Evolutionary conservation across 2,329 filamentous ascomycete genomes (phyloP), one percentile per base, ranked within the genome.

Genomic region (Phaeosphaeria sp.): DNA sequence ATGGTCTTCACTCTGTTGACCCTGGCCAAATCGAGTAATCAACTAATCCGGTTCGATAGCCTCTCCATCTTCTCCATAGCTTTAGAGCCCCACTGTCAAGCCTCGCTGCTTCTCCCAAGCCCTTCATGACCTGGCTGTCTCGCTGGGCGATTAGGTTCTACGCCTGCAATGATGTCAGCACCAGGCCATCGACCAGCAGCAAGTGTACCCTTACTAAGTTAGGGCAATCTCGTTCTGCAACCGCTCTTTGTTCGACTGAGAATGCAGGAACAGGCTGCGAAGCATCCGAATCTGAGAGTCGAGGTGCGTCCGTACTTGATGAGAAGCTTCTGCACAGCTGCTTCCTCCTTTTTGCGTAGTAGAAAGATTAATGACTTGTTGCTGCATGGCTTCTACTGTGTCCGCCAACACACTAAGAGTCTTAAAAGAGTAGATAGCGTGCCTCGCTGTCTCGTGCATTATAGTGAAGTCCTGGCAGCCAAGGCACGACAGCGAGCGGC

Each of bases 141-240:
- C 58, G 55, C 54, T 69, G 64, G 1, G 66, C 52, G 20, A 67
- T 63, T 50, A 61, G 57, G 44, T 67, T 67, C 53, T 63, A 64
- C 1, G 55, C 60, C 64, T 68, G 13, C 58, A 13, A 61, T 49
- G 9, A 7, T 36, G 5, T 36, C 13, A 36, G 30, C 36, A 43
- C 18, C 21, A 2, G 10, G n/a, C 15, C 17, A n/a, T 50, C 27
- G n/a, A 10, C 5, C 18, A 6, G 11, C 4, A 3, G 6, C 3
- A 2, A 18, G 46, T 3, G 10, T 48, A 27, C 25, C 17, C 43
- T 47, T 60, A 67, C 64, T 21, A 63, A n/a, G n/a, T n/a, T n/a
- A n/a, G 55, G 2, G 56, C 50, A 23, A 65, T 64, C 41, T 68
- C 65, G 39, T 63, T 68, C 33, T 64, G 60, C 18, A 68, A 30